Percentiles rank a stretch among this genome's conserved stretches.
phyloP scores from a whole-genome alignment of 352 stramenopile species.

The Pythium volutum region DNA sequence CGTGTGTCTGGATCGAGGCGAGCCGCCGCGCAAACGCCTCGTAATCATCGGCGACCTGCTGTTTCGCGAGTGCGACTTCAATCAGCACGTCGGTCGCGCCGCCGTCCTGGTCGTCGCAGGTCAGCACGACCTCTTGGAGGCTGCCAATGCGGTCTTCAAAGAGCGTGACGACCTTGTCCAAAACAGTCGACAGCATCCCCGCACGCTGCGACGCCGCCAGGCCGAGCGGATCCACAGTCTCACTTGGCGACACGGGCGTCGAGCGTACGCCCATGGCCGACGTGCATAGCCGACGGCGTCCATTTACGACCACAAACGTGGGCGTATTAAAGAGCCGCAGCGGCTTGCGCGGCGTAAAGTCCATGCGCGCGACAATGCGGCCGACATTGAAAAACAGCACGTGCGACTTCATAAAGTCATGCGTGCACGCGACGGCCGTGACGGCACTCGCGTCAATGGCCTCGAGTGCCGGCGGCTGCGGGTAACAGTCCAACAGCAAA shows the following conservation, averaged over 20 bases:
- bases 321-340: constrained; percentile 29
- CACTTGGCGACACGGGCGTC: background rate
- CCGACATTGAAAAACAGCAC: constrained; percentile 83
- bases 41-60: constrained; percentile 42
- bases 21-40: constrained; percentile 42
- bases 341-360: constrained; percentile 44
- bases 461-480: constrained; percentile 18
- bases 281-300: constrained; percentile 14
- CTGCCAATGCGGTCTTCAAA: constrained; percentile 66
- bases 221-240: constrained; percentile 29
- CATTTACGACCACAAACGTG: constrained; percentile 17
- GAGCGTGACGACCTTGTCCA: constrained; percentile 43
- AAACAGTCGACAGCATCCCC: constrained; percentile 16
- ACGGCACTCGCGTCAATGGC: constrained; percentile 4
- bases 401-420: constrained; percentile 57
- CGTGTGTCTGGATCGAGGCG: constrained; percentile 26
- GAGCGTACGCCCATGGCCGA: background rate
- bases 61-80: constrained; percentile 60
- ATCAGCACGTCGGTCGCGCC: constrained; percentile 62
- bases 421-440: constrained; percentile 28
- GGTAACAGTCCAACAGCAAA: constrained; percentile 88
- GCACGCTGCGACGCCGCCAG: constrained; percentile 20
- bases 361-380: constrained; percentile 66
- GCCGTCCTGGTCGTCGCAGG: constrained; percentile 53
- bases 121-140: constrained; percentile 55